Conservation (phyloP, 2,329 filamentous ascomycete species). For the Neurospora sp. region DNA sequence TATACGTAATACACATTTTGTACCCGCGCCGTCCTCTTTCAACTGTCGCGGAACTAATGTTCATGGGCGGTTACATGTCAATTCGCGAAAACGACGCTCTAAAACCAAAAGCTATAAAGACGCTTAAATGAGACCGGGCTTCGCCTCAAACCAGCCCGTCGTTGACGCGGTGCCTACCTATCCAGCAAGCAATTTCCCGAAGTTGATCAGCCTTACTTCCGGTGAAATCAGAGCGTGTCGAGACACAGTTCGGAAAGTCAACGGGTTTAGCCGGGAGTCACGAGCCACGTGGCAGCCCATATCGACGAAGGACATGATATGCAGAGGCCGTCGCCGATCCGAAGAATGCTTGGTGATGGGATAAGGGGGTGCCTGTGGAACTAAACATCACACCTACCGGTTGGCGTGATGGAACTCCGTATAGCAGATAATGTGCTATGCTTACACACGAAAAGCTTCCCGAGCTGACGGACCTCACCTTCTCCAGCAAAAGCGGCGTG, state of each 20-base stretch:
- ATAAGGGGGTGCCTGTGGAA: background rate
- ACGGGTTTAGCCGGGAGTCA: background rate
- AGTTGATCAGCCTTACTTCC: background rate
- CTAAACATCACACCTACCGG: background rate
- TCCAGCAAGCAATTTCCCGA: background rate
- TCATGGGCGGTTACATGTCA: background rate
- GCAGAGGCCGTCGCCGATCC: background rate
- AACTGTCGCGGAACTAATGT: background rate
- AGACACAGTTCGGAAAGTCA: background rate
- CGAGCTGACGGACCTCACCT: background rate
- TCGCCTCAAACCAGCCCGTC: background rate
- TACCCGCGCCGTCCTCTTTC: background rate
- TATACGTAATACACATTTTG: background rate
- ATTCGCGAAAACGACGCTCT: background rate
- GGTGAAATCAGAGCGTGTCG: background rate
- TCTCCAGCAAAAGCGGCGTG: background rate
- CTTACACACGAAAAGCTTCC: background rate
- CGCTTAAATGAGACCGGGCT: background rate
- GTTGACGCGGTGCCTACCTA: background rate
- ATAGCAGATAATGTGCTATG: background rate
- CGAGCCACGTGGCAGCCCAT: background rate
- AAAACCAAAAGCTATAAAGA: background rate
- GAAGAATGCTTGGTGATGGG: background rate
- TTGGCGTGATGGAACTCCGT: too few relatives aligned
- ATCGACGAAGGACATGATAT: background rate